phyloP scores from a whole-genome alignment of 73 alveolate species.

The Tetrahymena malaccensis region DNA sequence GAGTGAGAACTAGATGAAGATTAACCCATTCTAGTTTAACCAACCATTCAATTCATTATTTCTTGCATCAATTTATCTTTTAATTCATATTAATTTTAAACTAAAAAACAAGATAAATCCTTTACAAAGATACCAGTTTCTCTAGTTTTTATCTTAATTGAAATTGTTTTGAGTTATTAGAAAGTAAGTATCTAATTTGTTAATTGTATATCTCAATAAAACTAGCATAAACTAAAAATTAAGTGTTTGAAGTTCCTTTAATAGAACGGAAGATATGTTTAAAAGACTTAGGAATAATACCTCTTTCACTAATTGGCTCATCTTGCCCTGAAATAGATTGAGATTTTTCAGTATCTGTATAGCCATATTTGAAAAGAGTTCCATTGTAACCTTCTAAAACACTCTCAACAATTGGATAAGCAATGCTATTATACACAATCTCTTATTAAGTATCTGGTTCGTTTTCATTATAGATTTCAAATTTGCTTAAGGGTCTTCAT shows the following conservation, averaged over 20 bases:
- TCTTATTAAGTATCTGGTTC: conserved; percentile 69
- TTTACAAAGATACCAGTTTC: conserved; percentile 86
- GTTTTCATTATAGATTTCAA: conserved; percentile 65
- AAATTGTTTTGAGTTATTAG: conserved; percentile 52
- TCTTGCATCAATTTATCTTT: conserved; percentile 68
- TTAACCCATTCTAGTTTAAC: conserved; percentile 89
- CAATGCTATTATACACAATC: conserved; percentile 70
- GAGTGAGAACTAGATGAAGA: conserved; percentile 89
- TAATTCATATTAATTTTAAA: conserved; percentile 50
- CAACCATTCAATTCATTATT: conserved; percentile 76
- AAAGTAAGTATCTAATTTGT: conserved; percentile 86
- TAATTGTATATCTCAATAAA: conserved; percentile 94
- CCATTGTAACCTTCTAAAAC: conserved; percentile 79
- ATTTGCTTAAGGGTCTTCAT: conserved; percentile 79
- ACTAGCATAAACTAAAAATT: conserved; percentile 80
- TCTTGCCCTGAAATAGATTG: conserved; percentile 75
- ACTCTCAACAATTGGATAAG: conserved; percentile 81
- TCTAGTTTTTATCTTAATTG: conserved; percentile 86
- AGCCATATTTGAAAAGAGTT: conserved; percentile 87
- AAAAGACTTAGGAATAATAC: conserved; percentile 88
- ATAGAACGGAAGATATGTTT: conserved; percentile 72
- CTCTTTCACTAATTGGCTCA: conserved; percentile 55
- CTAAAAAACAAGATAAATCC: conserved; percentile 37
- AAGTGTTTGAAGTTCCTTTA: conserved; percentile 57
- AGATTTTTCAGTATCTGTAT: conserved; percentile 90